Evolutionary conservation across 257 asterid species (phyloP).

Genomic region (Cynanchum wilfordii): DNA sequence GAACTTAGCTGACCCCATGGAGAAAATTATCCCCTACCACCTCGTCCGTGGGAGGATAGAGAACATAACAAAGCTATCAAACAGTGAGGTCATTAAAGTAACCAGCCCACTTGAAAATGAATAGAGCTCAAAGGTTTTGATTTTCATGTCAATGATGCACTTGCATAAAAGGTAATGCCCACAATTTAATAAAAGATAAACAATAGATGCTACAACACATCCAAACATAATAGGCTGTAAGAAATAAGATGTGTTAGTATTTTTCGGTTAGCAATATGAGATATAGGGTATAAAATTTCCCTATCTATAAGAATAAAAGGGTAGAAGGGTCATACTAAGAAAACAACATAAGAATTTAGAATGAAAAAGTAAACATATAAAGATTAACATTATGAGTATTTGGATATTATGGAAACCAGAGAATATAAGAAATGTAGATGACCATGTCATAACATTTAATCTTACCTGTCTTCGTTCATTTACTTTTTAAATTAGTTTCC

Average conservation of each 20-base stretch:
- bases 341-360: not conserved
- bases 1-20: not conserved
- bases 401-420: not conserved
- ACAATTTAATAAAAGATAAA: not conserved
- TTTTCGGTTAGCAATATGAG: not conserved
- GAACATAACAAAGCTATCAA: not conserved
- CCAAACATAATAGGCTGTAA: not conserved
- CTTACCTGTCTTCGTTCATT: not conserved
- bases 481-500: not conserved
- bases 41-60: not conserved
- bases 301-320: not conserved
- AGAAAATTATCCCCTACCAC: not conserved
- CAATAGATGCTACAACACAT: not conserved
- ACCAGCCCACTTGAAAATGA: not conserved
- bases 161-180: not conserved
- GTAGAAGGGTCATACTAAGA: not conserved
- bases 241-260: not conserved
- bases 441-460: not conserved
- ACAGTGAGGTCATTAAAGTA: not conserved
- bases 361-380: not conserved
- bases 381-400: no score
- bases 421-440: not conserved
- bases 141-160: not conserved
- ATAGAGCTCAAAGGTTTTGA: not conserved
- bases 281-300: not conserved